phyloP scores from a whole-genome alignment of 2,329 filamentous ascomycete species.

The Spiromastix sp. region DNA sequence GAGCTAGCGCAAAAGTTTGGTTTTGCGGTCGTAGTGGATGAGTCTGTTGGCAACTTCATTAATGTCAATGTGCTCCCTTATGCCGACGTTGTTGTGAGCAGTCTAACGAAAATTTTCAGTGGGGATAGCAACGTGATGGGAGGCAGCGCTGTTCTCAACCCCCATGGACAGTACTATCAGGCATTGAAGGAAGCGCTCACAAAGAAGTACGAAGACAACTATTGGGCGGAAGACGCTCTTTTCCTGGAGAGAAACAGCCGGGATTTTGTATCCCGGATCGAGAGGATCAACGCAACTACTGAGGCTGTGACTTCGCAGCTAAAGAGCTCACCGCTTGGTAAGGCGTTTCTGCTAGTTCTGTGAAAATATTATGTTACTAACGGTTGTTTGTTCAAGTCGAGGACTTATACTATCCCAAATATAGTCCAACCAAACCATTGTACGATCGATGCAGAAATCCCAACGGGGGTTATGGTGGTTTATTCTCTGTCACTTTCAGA shows the following conservation, averaged over 20 bases:
- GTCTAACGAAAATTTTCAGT: constrained; percentile 92
- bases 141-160: constrained; percentile 58
- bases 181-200: constrained; percentile 56
- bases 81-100: constrained; percentile 87
- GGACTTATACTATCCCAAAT: constrained; percentile 77
- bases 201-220: constrained; percentile 70
- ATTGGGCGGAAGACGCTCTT: constrained; percentile 88
- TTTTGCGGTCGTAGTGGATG: constrained; percentile 86
- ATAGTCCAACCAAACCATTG: constrained; percentile 54
- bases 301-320: constrained; percentile 72
- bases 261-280: constrained; percentile 74
- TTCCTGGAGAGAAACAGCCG: constrained; percentile 95
- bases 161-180: constrained; percentile 58
- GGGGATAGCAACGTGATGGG: constrained; percentile 99
- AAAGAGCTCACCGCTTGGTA: constrained; percentile 43
- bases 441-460: constrained; percentile 72
- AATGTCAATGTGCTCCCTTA: constrained; percentile 88
- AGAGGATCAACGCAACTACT: constrained; percentile 74
- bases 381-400: constrained; percentile 55
- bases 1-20: constrained; percentile 69
- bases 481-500: constrained; percentile 76
- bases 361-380: no score
- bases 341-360: no score
- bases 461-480: constrained; percentile 75
- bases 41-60: constrained; percentile 92